These are phyloP conservation scores for Zymoseptoria ardabiliae DNA, from an alignment of 2,329 filamentous ascomycete species.

Conservation along the genomic window DNA sequence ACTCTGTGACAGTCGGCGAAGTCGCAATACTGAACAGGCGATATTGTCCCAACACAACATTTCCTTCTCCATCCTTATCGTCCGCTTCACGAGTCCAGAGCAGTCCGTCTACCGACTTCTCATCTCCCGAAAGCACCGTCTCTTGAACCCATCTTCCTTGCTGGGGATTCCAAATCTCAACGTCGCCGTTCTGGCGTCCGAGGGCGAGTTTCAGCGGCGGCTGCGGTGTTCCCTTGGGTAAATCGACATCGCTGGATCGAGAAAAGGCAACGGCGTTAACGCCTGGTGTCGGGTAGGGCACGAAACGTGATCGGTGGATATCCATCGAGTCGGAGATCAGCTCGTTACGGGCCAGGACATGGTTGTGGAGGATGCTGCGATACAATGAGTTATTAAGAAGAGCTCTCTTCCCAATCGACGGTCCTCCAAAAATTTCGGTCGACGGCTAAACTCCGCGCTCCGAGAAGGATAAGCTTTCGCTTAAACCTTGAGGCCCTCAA, in stretches of 20 bases:
- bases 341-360: neutral
- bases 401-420: neutral
- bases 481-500: neutral
- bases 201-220: conserved; percentile 71
- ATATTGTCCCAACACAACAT: conserved; percentile 60
- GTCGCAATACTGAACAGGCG: conserved; percentile 95
- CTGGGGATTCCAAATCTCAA: conserved; percentile 94
- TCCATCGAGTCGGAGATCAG: conserved; percentile 56
- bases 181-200: conserved; percentile 87
- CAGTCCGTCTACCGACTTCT: conserved; percentile 77
- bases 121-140: conserved; percentile 62
- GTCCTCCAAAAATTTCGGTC: neutral
- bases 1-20: conserved; percentile 86
- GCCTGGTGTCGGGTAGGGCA: conserved; percentile 80
- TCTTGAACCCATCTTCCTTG: conserved; percentile 85
- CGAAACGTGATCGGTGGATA: conserved; percentile 93
- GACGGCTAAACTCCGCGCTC: neutral
- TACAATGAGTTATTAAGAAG: neutral
- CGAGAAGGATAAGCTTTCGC: neutral
- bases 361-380: neutral
- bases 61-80: conserved; percentile 57
- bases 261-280: conserved; percentile 96
- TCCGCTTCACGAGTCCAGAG: conserved; percentile 85
- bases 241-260: conserved; percentile 50
- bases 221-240: conserved; percentile 33